phyloP scores from a whole-genome alignment of 257 asterid species.

The Verbena officinalis region DNA sequence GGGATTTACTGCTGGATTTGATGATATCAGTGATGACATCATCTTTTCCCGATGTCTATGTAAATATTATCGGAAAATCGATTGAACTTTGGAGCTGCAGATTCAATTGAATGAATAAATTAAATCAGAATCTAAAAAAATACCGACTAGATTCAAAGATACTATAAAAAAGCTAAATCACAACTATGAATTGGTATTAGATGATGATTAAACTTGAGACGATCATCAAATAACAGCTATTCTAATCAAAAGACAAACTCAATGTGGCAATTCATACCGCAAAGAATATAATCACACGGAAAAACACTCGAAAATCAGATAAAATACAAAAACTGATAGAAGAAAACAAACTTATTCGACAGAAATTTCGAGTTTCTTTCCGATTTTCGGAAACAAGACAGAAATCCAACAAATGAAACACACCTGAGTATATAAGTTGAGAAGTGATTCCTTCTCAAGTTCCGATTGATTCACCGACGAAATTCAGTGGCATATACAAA shows the following conservation, averaged over 20 bases:
- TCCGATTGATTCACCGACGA: slow-evolving; percentile 23
- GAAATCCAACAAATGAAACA: slow-evolving; percentile 11
- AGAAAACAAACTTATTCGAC: neutral
- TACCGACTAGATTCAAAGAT: slow-evolving; percentile 27
- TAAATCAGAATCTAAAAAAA: slow-evolving; percentile 33
- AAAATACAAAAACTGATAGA: neutral
- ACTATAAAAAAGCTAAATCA: neutral
- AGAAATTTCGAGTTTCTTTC: too few relatives aligned
- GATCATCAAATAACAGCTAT: neutral
- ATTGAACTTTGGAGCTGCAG: slow-evolving; percentile 39
- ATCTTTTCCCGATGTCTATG: slow-evolving; percentile 13
- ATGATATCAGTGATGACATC: slow-evolving; percentile 47
- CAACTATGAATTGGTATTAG: neutral
- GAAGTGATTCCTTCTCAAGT: too few relatives aligned
- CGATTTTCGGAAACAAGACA: too few relatives aligned
- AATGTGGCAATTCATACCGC: too few relatives aligned
- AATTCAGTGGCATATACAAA: neutral
- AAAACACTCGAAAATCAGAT: slow-evolving; percentile 8
- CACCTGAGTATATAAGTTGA: slow-evolving; percentile 35
- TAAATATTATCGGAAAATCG: neutral
- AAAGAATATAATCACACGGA: too few relatives aligned
- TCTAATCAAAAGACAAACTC: neutral
- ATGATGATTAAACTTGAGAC: slow-evolving; percentile 11
- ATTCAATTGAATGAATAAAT: slow-evolving; percentile 38
- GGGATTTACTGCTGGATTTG: slow-evolving; percentile 54